Conservation (phyloP, 2,329 filamentous ascomycete genomes). For the Teratosphaeria nubilosa region DNA sequence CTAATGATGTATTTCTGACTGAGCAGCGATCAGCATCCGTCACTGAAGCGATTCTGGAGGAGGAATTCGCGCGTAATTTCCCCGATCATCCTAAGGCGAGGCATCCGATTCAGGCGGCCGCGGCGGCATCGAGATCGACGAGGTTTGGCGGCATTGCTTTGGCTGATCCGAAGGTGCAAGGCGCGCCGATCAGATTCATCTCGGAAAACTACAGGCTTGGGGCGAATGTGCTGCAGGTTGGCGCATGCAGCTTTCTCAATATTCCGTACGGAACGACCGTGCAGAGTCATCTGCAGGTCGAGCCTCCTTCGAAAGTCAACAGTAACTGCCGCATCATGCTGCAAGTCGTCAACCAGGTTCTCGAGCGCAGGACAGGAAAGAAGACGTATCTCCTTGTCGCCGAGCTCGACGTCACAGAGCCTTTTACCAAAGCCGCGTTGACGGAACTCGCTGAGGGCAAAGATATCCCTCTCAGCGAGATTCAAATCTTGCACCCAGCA, state of each 20-base stretch:
- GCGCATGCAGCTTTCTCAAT: constrained; percentile 19
- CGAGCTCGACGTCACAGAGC: constrained; percentile 20
- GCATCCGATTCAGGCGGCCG: neutral
- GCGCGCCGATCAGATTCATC: constrained; percentile 18
- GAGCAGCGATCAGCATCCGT: constrained; percentile 4
- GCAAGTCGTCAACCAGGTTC: constrained; percentile 19
- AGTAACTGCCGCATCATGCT: constrained; percentile 13
- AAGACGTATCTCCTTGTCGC: constrained; percentile 15
- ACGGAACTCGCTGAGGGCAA: constrained; percentile 15
- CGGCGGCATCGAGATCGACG: neutral
- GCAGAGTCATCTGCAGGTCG: constrained; percentile 18
- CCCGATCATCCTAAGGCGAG: constrained; percentile 7
- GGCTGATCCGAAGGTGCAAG: constrained; percentile 18
- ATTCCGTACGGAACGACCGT: constrained; percentile 19
- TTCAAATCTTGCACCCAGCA: constrained; percentile 10
- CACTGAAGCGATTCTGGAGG: constrained; percentile 2
- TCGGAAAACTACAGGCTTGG: constrained; percentile 12
- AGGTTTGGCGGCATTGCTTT: constrained; percentile 16
- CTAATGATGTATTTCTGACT: constrained; percentile 8
- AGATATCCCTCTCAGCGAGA: constrained; percentile 7
- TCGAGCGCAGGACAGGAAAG: constrained; percentile 17
- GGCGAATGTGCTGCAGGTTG: constrained; percentile 11
- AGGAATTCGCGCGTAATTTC: constrained; percentile 5
- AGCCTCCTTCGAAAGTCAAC: constrained; percentile 1
- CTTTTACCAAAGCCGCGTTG: constrained; percentile 15